phyloP scores from a whole-genome alignment of 225 moss, liverwort and hornwort species.

The Antitrichia curtipendula region DNA sequence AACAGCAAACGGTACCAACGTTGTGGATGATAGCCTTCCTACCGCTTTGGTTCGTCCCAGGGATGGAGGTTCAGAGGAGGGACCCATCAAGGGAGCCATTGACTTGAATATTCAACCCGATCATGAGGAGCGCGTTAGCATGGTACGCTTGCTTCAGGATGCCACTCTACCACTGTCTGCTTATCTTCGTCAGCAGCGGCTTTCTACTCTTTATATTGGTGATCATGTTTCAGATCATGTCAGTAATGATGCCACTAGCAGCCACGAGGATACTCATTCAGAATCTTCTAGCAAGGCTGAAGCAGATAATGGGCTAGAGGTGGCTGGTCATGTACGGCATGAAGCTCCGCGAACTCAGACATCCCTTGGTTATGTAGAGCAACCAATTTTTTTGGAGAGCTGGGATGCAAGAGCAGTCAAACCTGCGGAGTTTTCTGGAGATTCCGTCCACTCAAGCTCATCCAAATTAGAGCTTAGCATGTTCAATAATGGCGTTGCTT shows the following conservation, averaged over 20 bases:
- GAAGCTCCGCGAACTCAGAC: slow-evolving; percentile 38
- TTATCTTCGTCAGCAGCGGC: slow-evolving; percentile 80
- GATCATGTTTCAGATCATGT: slow-evolving; percentile 60
- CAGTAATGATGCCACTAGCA: slow-evolving; percentile 77
- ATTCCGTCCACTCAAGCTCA: slow-evolving; percentile 59
- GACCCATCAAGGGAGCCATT: slow-evolving; percentile 70
- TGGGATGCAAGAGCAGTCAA: slow-evolving; percentile 53
- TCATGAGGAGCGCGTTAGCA: slow-evolving; percentile 88
- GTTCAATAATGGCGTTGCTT: slow-evolving; percentile 37
- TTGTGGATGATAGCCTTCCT: slow-evolving; percentile 34
- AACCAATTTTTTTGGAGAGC: slow-evolving; percentile 45
- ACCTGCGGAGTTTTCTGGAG: slow-evolving; percentile 51
- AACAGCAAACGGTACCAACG: slow-evolving; percentile 34
- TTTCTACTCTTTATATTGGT: slow-evolving; percentile 63
- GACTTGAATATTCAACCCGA: slow-evolving; percentile 96
- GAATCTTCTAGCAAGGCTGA: slow-evolving; percentile 73
- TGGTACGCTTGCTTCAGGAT: slow-evolving; percentile 78
- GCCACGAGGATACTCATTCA: slow-evolving; percentile 85
- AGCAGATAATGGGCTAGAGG: slow-evolving; percentile 58
- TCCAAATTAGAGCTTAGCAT: slow-evolving; percentile 47
- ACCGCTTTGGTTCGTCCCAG: slow-evolving; percentile 8
- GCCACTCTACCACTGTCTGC: slow-evolving; percentile 78
- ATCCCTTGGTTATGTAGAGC: slow-evolving; percentile 42
- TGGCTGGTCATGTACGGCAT: slow-evolving; percentile 22
- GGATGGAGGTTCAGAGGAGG: slow-evolving; percentile 38